phyloP scores from a whole-genome alignment of 768 basidiomycete genomes.

The Phaffia australis region DNA sequence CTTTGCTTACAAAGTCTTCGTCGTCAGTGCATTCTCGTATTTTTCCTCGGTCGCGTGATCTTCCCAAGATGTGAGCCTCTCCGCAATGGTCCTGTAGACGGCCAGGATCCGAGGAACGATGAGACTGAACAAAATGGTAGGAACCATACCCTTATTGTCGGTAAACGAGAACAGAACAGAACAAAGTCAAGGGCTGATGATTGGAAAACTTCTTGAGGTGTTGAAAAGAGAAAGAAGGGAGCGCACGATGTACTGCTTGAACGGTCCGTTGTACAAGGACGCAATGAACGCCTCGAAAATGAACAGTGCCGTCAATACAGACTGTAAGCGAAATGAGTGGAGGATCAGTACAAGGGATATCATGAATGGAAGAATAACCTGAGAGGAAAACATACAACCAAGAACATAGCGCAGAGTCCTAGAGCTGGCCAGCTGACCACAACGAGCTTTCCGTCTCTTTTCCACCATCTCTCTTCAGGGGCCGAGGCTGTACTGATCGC shows the following conservation, averaged over 20 bases:
- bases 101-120: constrained; percentile 70
- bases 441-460: constrained; percentile 55
- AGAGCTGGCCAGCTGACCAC: constrained; percentile 54
- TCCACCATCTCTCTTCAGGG: constrained; percentile 51
- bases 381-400: constrained; percentile 32
- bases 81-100: constrained; percentile 47
- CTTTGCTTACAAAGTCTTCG: constrained; percentile 59
- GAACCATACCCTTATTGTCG: constrained; percentile 53
- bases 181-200: background rate
- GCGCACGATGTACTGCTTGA: constrained; percentile 64
- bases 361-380: constrained; percentile 35
- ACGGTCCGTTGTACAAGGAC: constrained; percentile 76
- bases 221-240: background rate
- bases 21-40: constrained; percentile 65
- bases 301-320: constrained; percentile 62
- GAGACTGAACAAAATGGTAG: constrained; percentile 69
- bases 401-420: constrained; percentile 1
- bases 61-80: constrained; percentile 70
- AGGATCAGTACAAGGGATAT: constrained; percentile 34
- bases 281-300: constrained; percentile 78
- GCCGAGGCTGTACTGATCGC: constrained; percentile 3
- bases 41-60: constrained; percentile 74
- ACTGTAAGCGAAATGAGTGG: constrained; percentile 51
- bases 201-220: background rate
- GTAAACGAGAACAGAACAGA: background rate